Evolutionary conservation across 495 filamentous ascomycete genomes (phyloP).

Genomic region (Penicillium egyptiacum): DNA sequence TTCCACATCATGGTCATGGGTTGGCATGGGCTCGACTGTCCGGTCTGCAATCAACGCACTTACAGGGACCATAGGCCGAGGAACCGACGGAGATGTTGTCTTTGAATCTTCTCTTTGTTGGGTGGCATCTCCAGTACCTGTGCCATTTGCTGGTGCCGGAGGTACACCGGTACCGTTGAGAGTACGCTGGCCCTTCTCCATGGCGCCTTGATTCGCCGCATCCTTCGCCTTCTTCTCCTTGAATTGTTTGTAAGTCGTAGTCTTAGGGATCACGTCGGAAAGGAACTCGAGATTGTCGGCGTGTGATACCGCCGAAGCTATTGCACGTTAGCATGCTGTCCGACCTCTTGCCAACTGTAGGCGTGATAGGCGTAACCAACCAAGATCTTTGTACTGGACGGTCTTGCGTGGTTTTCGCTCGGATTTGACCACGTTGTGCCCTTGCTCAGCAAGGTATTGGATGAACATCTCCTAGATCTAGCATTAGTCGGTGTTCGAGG

Average conservation of each 20-base stretch:
- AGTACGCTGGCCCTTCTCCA: slow-evolving; percentile 56
- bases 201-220: slow-evolving; percentile 38
- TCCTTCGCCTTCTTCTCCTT: slow-evolving; percentile 63
- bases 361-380: slow-evolving; percentile 41
- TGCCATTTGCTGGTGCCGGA: slow-evolving; percentile 35
- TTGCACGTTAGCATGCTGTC: slow-evolving; percentile 5
- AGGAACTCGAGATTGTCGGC: slow-evolving; percentile 96
- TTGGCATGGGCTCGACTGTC: slow-evolving; percentile 26
- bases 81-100: slow-evolving; percentile 24
- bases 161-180: slow-evolving; percentile 41
- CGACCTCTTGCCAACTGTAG: background rate
- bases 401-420: slow-evolving; percentile 90
- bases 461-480: slow-evolving; percentile 84
- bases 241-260: slow-evolving; percentile 73
- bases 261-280: slow-evolving; percentile 84
- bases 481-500: slow-evolving; percentile 14
- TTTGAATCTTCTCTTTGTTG: slow-evolving; percentile 20
- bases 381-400: slow-evolving; percentile 93
- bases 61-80: slow-evolving; percentile 37
- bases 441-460: slow-evolving; percentile 82
- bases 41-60: slow-evolving; percentile 44
- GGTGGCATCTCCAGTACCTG: slow-evolving; percentile 11
- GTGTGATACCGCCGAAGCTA: slow-evolving; percentile 82
- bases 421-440: slow-evolving; percentile 81
- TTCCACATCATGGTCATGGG: slow-evolving; percentile 54